Conservation (phyloP, 495 filamentous ascomycete species). For the Clavariopsis aquatica region DNA sequence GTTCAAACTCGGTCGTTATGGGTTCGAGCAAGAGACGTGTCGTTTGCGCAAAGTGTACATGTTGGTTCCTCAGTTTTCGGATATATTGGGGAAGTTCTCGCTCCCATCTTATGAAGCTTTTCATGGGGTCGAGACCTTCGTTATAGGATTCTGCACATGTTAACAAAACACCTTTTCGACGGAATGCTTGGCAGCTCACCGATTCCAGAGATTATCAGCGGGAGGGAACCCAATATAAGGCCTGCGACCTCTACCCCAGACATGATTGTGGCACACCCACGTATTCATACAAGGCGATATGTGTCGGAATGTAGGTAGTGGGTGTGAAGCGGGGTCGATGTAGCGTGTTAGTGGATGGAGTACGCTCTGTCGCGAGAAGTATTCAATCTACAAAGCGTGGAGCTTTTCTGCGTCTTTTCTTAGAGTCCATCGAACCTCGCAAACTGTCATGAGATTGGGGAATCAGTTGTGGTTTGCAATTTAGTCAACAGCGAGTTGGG, state of each 20-base stretch:
- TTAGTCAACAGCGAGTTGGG: neutral
- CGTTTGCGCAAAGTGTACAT: constrained; percentile 37
- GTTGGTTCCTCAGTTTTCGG: constrained; percentile 37
- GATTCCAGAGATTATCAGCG: constrained; percentile 26
- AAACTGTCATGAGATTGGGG: neutral
- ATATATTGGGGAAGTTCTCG: constrained; percentile 33
- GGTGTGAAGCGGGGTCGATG: neutral
- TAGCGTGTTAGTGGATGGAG: neutral
- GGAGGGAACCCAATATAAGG: constrained; percentile 23
- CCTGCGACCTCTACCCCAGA: constrained; percentile 33
- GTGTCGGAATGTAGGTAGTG: neutral
- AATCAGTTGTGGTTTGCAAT: neutral
- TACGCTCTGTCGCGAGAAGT: neutral
- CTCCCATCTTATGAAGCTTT: constrained; percentile 35
- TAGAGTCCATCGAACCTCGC: neutral
- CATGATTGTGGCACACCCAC: constrained; percentile 10
- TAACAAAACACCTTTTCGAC: neutral
- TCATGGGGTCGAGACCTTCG: constrained; percentile 35
- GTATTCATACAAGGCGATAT: neutral
- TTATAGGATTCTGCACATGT: constrained; percentile 22
- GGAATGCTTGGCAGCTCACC: constrained; percentile 1
- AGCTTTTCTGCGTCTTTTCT: neutral
- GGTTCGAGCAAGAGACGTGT: constrained; percentile 35
- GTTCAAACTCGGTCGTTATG: constrained; percentile 37
- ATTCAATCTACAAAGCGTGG: neutral